These are phyloP conservation scores for Carex kokanica DNA, from an alignment of 176 grass and related monocot genomes.

Conservation along the genomic window DNA sequence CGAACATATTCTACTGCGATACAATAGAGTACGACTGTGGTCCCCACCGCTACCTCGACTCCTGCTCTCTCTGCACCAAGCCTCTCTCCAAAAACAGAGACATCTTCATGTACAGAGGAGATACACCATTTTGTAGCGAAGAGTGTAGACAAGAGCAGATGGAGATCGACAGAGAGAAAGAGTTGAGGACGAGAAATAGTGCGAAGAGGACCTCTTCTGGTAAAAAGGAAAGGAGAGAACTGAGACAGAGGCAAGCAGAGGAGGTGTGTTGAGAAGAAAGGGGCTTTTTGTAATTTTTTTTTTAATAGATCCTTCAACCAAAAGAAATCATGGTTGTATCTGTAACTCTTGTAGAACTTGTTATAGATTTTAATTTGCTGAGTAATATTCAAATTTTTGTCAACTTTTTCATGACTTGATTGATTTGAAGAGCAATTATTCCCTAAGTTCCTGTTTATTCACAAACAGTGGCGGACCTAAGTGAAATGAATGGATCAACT, in stretches of 20 bases:
- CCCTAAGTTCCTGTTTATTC: not conserved
- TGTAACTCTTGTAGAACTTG: conserved; percentile 7
- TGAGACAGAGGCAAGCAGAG: conserved; percentile 21
- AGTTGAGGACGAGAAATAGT: conserved; percentile 5
- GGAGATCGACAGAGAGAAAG: conserved; percentile 39
- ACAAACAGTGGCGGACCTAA: too few species aligned
- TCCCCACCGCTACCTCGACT: conserved; percentile 34
- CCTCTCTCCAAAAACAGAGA: conserved; percentile 38
- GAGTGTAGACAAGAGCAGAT: conserved; percentile 68
- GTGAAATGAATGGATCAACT: too few species aligned
- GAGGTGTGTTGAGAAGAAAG: not conserved
- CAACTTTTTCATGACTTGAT: not conserved
- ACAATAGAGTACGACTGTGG: conserved; percentile 21
- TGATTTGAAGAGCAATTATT: not conserved
- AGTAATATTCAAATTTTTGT: conserved; percentile 5
- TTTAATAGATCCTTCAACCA: not conserved
- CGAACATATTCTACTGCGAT: conserved; percentile 55
- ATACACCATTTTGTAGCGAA: conserved; percentile 78
- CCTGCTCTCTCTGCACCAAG: conserved; percentile 58
- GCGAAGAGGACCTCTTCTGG: not conserved
- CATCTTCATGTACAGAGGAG: conserved; percentile 81
- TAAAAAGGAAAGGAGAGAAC: conserved; percentile 8
- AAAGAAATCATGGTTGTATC: conserved; percentile 8
- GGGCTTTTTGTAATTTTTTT: conserved; percentile 4
- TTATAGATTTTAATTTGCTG: conserved; percentile 2